Evolutionary conservation across 345 rosid genomes (phyloP), one percentile per base, ranked within the genome.

Genomic region (Raphanus sativus): DNA sequence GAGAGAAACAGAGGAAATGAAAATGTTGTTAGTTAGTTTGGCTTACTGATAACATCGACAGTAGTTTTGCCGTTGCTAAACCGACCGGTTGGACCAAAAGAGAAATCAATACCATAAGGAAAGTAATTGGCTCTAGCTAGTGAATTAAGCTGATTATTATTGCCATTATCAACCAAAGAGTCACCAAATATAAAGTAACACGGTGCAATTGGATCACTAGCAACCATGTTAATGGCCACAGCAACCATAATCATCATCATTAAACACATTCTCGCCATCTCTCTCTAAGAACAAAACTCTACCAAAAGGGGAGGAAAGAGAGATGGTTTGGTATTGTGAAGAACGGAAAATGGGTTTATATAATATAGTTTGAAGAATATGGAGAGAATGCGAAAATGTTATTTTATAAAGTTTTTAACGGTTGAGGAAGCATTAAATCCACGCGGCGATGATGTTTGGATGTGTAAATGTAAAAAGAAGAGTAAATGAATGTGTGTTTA

Each of bases 171-270:
- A 32, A 89, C 95, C 84, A 93, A 81, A 10, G 98, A 93, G 67
- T 93, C 98, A 66, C 98, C 98, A 65, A 93, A 93, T 71, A 91
- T 82, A 76, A 91, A 93, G 85, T 84, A 89, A 71, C 97, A 89
- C 42, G 98, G 97, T 17, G 79, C 97, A 50, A 87, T 86, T 2
- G 91, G 91, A 13, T 72, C 86, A 21, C 84, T 88, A 28, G 15
- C 42, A 30, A 56, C 84, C 13, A 70, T 64, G 5, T 69, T 28
- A 38, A 70, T 69, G 72, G 80, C 64, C 77, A 70, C 34, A 61
- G 62, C 63, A 65, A 80, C 67, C 30, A 77, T 59, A 10, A 77
- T 24, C 36, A 74, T 40, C 83, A 77, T 56, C n/a, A 76, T 21
- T 21, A 21, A 45, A 71, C 73, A 66, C 60, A 60, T 48, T 76